These are phyloP conservation scores for Kokia cookei DNA, from an alignment of 441 rosid genomes.

Conservation along the genomic window DNA sequence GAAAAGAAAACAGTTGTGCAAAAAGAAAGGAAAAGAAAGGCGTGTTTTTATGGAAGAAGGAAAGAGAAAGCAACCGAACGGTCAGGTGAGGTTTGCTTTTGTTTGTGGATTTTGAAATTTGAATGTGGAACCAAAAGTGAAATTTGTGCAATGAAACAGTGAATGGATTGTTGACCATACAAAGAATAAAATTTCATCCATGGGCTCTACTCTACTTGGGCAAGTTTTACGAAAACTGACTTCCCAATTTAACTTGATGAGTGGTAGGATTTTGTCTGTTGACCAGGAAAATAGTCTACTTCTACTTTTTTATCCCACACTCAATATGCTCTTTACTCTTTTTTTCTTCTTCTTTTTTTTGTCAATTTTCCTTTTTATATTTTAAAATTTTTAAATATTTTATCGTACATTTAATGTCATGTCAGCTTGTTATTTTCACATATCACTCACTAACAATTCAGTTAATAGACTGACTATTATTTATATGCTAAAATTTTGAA, in stretches of 20 bases:
- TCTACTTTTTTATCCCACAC: too few species aligned
- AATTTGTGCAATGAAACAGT: neutral
- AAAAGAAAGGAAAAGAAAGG: neutral
- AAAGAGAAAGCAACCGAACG: neutral
- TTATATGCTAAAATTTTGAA: too few species aligned
- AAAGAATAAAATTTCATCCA: neutral
- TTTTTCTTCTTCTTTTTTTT: too few species aligned
- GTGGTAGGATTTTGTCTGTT: neutral
- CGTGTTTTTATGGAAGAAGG: neutral
- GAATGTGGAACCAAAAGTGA: conserved; percentile 10
- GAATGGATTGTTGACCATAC: neutral
- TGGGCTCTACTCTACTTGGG: neutral
- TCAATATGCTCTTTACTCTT: too few species aligned
- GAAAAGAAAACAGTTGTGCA: neutral
- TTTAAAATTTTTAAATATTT: too few species aligned
- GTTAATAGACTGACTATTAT: too few species aligned
- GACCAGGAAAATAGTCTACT: neutral
- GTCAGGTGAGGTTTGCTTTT: conserved; percentile 1
- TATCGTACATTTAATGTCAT: too few species aligned
- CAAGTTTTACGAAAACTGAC: neutral
- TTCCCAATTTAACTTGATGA: neutral
- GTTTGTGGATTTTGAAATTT: conserved; percentile 19
- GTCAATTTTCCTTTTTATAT: too few species aligned
- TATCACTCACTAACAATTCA: too few species aligned
- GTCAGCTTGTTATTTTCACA: too few species aligned